Evolutionary conservation across 2,329 filamentous ascomycete genomes (phyloP).

Genomic region (Botrytis galanthina): DNA sequence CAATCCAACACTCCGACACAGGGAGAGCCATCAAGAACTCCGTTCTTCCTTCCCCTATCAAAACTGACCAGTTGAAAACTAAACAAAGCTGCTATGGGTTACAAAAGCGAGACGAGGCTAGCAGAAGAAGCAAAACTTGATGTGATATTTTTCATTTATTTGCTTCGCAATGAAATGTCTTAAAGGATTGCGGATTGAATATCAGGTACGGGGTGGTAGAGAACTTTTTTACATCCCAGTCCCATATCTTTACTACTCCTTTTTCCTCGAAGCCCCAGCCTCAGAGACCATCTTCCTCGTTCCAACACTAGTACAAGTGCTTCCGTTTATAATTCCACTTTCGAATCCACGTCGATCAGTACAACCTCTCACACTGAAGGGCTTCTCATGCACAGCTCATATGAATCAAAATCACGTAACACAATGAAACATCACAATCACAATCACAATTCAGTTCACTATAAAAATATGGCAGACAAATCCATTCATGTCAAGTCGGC

Average conservation of each 20-base stretch:
- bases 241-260: neutral
- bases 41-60: no score
- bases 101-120: no score
- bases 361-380: neutral
- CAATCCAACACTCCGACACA: no score
- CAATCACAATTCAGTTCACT: neutral
- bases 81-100: no score
- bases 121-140: no score
- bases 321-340: neutral
- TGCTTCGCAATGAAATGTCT: no score
- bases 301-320: neutral
- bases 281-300: neutral
- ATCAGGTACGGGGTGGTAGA: neutral
- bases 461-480: neutral
- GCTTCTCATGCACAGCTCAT: neutral
- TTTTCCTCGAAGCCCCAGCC: neutral
- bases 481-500: slow-evolving; percentile 17
- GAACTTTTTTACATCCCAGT: neutral
- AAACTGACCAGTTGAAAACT: no score
- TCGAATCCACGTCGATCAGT: neutral
- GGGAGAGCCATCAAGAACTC: no score
- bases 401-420: neutral
- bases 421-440: neutral
- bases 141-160: no score
- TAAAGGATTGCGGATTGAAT: no score